phyloP scores from a whole-genome alignment of 1,139 yeast species.

The Suhomyces terraborum region DNA sequence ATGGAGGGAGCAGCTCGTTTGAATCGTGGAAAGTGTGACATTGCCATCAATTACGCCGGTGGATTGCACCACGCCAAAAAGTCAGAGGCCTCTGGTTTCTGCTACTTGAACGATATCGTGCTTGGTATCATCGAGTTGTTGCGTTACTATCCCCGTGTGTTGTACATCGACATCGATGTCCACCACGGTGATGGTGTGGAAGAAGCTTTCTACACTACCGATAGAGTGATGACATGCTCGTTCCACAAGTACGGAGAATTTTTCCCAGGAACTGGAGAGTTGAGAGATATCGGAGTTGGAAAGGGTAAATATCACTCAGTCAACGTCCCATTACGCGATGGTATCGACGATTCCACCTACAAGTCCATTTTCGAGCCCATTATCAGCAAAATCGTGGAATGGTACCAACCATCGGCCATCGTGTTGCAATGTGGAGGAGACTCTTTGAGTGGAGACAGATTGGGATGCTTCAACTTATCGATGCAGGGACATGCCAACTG shows the following conservation, averaged over 20 bases:
- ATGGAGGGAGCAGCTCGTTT: constrained; percentile 96
- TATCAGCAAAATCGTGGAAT: constrained; percentile 76
- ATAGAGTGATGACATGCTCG: constrained; percentile 95
- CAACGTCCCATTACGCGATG: constrained; percentile 88
- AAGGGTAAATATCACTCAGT: constrained; percentile 86
- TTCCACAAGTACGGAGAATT: constrained; percentile 97
- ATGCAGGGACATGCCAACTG: constrained; percentile 96
- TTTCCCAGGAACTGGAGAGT: constrained; percentile 94
- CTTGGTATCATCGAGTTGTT: constrained; percentile 86
- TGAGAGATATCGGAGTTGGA: constrained; percentile 85
- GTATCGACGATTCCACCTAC: constrained; percentile 87
- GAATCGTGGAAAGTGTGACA: constrained; percentile 89
- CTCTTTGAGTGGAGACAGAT: constrained; percentile 85
- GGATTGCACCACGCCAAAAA: constrained; percentile 97
- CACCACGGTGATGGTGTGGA: constrained; percentile 99
- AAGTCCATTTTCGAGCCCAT: constrained; percentile 88
- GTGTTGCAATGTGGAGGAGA: constrained; percentile 95
- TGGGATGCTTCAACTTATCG: constrained; percentile 89
- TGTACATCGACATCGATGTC: constrained; percentile 92
- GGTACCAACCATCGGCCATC: constrained; percentile 93
- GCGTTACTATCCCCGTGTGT: constrained; percentile 88
- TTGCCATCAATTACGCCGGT: constrained; percentile 98
- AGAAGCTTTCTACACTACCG: constrained; percentile 95
- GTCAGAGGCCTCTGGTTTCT: constrained; percentile 93
- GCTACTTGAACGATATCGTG: constrained; percentile 85